Base-by-base conservation (phyloP, 257 asterid genomes). In the Fraxinus quadrangulata region DNA sequence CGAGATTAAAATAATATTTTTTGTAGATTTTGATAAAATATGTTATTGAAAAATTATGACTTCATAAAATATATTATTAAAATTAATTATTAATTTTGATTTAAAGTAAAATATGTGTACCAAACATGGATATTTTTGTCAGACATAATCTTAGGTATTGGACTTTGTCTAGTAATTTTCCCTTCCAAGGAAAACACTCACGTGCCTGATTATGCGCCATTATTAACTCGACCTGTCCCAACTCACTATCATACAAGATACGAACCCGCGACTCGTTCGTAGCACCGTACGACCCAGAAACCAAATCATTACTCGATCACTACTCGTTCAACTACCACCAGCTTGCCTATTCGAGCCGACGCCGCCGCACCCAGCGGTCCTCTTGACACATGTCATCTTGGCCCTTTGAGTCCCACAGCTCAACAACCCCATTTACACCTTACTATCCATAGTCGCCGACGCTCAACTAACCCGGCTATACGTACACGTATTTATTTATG, bases 391-490 rank as follows among this genome's bases (percentile, higher is more conserved):
- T 34, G 17, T 4, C 30, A 5, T 23, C 17, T 28, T n/a, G n/a
- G 33, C 40, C 40, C 12, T 26, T 24, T 17, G 65, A 24, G 65
- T n/a, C 65, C 65, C 65, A 54, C 26, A 5, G 11, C 65, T 54
- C 65, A 4, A 6, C 10, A 51, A 5, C 63, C 42, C 2, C 40
- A 30, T 36, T 6, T 49, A 14, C 30, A 31, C 68, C 36, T 72
- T 79, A 69, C 85, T 68, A 79, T 69, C 45, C 12, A 21, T 17
- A 78, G 73, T 80, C 91, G 91, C 87, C 89, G 90, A 33, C 81
- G 77, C 75, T 82, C 84, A 51, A 63, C 77, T 54, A 65, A 77
- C 83, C 94, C 89, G 91, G 89, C 87, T 87, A 85, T 76, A 19
- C 23, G 8, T 45, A 71, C 51, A n/a, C 77, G 19, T 66, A 71